phyloP scores from a whole-genome alignment of 1,284 basidiomycete species.

The Meripilus lineatus region DNA sequence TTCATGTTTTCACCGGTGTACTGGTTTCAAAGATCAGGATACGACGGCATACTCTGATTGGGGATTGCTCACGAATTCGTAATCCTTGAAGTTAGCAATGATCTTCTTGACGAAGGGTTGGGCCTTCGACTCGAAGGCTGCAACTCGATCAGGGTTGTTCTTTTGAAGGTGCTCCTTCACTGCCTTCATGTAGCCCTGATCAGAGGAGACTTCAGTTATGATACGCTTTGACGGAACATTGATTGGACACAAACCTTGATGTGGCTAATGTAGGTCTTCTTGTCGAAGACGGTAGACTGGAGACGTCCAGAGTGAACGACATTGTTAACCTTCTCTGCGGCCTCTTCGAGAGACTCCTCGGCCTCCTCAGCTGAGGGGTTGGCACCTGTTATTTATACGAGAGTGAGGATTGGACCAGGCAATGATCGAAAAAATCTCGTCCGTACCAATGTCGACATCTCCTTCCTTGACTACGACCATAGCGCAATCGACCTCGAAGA shows the following conservation, averaged over 20 bases:
- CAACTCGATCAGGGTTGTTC: constrained; percentile 64
- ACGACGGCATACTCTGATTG: neutral
- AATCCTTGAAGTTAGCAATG: constrained; percentile 87
- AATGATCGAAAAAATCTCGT: neutral
- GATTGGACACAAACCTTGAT: constrained; percentile 69
- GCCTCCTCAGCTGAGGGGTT: constrained; percentile 91
- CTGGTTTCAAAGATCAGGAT: constrained; percentile 32
- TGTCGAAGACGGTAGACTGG: constrained; percentile 82
- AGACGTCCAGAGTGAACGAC: constrained; percentile 93
- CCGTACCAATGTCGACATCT: constrained; percentile 87
- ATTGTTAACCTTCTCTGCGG: constrained; percentile 81
- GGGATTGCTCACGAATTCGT: constrained; percentile 67
- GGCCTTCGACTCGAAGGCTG: constrained; percentile 84
- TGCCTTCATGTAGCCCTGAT: constrained; percentile 75
- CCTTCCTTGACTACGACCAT: constrained; percentile 77
- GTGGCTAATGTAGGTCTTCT: constrained; percentile 83
- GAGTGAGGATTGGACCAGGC: neutral
- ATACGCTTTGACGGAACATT: neutral
- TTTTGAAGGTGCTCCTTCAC: constrained; percentile 63
- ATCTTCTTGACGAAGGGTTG: constrained; percentile 82
- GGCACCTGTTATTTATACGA: constrained; percentile 54
- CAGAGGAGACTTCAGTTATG: neutral
- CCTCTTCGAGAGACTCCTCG: constrained; percentile 82
- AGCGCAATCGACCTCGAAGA: constrained; percentile 87
- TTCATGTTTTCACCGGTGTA: constrained; percentile 89